Evolutionary conservation across 2,329 filamentous ascomycete genomes (phyloP), one percentile per base, ranked within the genome.

Genomic region (Paraconiothyrium sp.): DNA sequence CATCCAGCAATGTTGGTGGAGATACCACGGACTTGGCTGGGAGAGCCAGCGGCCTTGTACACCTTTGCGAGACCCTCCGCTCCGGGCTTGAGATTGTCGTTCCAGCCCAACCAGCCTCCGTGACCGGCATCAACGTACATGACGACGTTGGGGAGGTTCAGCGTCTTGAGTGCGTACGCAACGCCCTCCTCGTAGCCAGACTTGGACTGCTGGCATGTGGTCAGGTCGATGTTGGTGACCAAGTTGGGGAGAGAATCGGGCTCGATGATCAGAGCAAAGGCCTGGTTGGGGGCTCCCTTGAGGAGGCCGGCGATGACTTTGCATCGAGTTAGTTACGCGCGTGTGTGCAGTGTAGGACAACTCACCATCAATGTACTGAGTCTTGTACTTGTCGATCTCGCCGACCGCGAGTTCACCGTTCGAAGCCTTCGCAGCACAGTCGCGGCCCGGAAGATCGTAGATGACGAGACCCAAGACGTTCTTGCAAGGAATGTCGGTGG

Each of bases 391-490:
- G 22, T 66, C 46, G 50, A 70, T 54, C 22, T 59, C 51, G 44
- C 57, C 51, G 44, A 41, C 54, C 27, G 5, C 9, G 24, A 59
- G 50, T 49, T 59, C 57, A 20, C 91, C 86, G 51, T 84, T 80
- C 58, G 93, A 91, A 92, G 93, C 97, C 69, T 83, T 81, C 57
- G 92, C 92, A 73, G 91, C 91, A 77, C 84, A 85, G 80, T 98
- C 92, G 83, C 91, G 97, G 81, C 98, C 94, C 85, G 98, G 94
- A 3, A 98, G 88, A 39, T 87, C 85, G 84, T 97, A 98, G 85
- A 98, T 97, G 62, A 94, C 93, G 56, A 74, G 70, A 9, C 72
- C 72, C 32, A 56, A 14, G 30, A 56, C 32, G 32, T 56, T 47
- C 30, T 56, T 47, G 41, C 41, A 47, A 16, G 54, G 54, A n/a